Conservation (phyloP, 2,329 filamentous ascomycete genomes). For the Cadophora malorum region DNA sequence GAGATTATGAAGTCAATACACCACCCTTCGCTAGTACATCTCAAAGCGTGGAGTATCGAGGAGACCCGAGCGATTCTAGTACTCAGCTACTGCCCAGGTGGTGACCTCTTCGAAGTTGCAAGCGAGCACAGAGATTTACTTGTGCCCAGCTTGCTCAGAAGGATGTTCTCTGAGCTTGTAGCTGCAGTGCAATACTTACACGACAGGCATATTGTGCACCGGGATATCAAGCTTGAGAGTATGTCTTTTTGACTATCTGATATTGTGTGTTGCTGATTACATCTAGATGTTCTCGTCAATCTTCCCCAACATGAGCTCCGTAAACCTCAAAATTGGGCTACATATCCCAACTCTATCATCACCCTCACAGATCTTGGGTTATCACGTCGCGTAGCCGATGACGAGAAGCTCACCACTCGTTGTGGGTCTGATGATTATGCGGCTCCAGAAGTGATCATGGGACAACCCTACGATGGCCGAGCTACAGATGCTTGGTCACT, state of each 20-base stretch:
- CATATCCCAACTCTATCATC: conserved; percentile 81
- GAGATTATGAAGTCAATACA: conserved; percentile 89
- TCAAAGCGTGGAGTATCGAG: conserved; percentile 91
- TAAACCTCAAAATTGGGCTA: conserved; percentile 71
- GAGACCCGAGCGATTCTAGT: conserved; percentile 83
- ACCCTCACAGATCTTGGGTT: conserved; percentile 93
- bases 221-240: conserved; percentile 99
- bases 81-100: conserved; percentile 89
- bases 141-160: conserved; percentile 71
- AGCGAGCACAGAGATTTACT: conserved; percentile 73
- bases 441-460: conserved; percentile 94
- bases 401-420: conserved; percentile 88
- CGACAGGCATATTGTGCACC: conserved; percentile 84
- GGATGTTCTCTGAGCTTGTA: conserved; percentile 90
- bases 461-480: conserved; percentile 91
- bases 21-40: conserved; percentile 87
- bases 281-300: conserved; percentile 86
- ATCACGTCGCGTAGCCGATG: conserved; percentile 82
- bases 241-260: conserved; percentile 49
- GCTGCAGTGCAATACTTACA: conserved; percentile 88
- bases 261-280: conserved; percentile 29
- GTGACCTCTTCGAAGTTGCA: conserved; percentile 93
- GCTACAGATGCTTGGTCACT: conserved; percentile 94
- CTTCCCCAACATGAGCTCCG: conserved; percentile 72
- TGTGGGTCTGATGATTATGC: conserved; percentile 98